phyloP scores from a whole-genome alignment of 2,329 filamentous ascomycete genomes.

The Exophiala sp. region DNA sequence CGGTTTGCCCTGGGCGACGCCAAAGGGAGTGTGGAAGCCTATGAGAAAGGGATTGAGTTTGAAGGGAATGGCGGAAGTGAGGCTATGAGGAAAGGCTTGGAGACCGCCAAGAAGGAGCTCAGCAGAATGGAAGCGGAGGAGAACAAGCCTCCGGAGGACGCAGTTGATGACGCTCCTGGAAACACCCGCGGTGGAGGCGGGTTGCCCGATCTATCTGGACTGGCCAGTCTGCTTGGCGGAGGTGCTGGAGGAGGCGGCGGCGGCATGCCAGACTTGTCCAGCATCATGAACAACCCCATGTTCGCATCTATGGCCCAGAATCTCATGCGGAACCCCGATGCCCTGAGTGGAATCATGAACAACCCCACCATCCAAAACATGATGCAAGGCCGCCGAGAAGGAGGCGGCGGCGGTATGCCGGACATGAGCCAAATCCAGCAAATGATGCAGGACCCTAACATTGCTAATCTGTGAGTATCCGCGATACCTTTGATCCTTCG shows the following conservation, averaged over 20 bases:
- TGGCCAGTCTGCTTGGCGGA: slow-evolving; percentile 65
- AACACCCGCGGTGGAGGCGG: slow-evolving; percentile 47
- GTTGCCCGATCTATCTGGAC: slow-evolving; percentile 63
- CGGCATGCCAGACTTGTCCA: slow-evolving; percentile 80
- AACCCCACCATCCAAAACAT: slow-evolving; percentile 56
- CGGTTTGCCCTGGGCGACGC: slow-evolving; percentile 87
- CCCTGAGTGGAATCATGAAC: slow-evolving; percentile 87
- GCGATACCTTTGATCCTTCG: background rate
- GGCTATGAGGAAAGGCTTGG: slow-evolving; percentile 93
- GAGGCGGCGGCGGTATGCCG: slow-evolving; percentile 72
- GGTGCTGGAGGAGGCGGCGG: slow-evolving; percentile 56
- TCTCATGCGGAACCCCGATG: slow-evolving; percentile 91
- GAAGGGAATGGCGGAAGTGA: slow-evolving; percentile 93
- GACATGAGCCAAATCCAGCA: slow-evolving; percentile 57
- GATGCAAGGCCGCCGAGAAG: slow-evolving; percentile 31
- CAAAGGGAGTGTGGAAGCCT: slow-evolving; percentile 88
- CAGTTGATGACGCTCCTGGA: slow-evolving; percentile 46
- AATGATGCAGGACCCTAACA: slow-evolving; percentile 85
- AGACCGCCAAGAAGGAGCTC: slow-evolving; percentile 83
- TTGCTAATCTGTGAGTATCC: slow-evolving; percentile 80
- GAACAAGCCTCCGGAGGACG: slow-evolving; percentile 46
- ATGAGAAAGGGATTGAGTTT: slow-evolving; percentile 83
- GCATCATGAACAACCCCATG: slow-evolving; percentile 97
- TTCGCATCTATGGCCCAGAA: slow-evolving; percentile 96
- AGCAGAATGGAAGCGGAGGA: slow-evolving; percentile 65